Conservation (phyloP, 352 stramenopile genomes). For the Globisporangium splendens region DNA sequence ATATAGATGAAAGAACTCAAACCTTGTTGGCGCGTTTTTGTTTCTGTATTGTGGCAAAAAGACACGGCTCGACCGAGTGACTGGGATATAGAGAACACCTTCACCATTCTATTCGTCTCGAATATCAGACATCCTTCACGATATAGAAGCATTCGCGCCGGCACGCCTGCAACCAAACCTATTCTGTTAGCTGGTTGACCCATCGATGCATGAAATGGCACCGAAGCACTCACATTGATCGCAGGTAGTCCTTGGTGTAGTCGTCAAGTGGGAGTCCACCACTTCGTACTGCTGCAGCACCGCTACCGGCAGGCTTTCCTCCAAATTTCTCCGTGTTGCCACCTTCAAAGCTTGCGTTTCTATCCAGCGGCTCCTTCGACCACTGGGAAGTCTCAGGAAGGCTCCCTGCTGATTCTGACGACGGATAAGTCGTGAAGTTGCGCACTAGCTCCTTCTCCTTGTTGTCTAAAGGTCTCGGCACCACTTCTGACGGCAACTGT, state of each 20-base stretch:
- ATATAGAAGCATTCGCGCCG: neutral
- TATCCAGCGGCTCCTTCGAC: neutral
- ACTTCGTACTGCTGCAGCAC: conserved; percentile 31
- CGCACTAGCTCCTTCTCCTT: neutral
- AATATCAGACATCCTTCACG: neutral
- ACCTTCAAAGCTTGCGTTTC: neutral
- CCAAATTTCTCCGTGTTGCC: neutral
- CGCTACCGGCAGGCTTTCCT: conserved; percentile 27
- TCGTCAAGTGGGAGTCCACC: conserved; percentile 36
- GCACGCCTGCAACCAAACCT: neutral
- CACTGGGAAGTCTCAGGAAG: conserved; percentile 14
- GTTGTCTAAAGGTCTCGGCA: conserved; percentile 11
- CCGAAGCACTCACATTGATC: conserved; percentile 28
- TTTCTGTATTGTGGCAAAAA: neutral
- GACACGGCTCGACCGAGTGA: neutral
- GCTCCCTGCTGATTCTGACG: conserved; percentile 15
- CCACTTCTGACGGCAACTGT: conserved; percentile 11
- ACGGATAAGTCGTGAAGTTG: conserved; percentile 4
- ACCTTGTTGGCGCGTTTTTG: neutral
- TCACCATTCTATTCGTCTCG: neutral
- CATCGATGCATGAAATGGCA: too few relatives aligned
- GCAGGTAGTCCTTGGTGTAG: conserved; percentile 55
- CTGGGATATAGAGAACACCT: neutral
- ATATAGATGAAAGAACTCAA: neutral
- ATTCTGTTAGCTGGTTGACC: too few relatives aligned